phyloP scores from a whole-genome alignment of 2,329 filamentous ascomycete species.

The Fusarium domesticum region DNA sequence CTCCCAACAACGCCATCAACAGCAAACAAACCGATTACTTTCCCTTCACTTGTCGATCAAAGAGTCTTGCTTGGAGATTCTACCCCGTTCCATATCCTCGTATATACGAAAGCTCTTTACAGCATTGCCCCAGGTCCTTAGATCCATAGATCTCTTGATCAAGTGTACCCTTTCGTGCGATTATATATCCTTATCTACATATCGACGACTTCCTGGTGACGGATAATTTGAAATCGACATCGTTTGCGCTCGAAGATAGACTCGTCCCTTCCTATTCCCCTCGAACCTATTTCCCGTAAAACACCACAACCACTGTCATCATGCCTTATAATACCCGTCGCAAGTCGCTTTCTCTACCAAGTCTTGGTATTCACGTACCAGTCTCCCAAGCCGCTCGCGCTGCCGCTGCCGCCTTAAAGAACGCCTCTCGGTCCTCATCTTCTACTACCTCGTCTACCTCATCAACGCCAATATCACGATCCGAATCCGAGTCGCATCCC shows the following conservation, averaged over 20 bases:
- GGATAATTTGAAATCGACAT: constrained; percentile 18
- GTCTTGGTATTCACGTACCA: constrained; percentile 85
- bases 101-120: constrained; percentile 10
- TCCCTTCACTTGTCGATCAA: constrained; percentile 6
- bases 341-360: constrained; percentile 90
- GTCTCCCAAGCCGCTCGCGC: constrained; percentile 60
- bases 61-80: constrained; percentile 14
- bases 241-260: constrained; percentile 14
- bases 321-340: constrained; percentile 98
- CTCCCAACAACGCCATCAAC: constrained; percentile 23
- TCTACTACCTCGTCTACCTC: constrained; percentile 31
- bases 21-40: constrained; percentile 23
- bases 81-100: constrained; percentile 12
- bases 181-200: constrained; percentile 15
- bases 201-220: constrained; percentile 17
- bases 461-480: constrained; percentile 32
- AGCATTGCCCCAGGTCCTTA: constrained; percentile 15
- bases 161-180: constrained; percentile 10
- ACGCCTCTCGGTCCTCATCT: constrained; percentile 32
- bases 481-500: constrained; percentile 39
- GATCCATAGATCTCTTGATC: constrained; percentile 13
- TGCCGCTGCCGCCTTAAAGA: constrained; percentile 46
- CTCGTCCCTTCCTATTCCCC: constrained; percentile 4
- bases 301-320: constrained; percentile 11
- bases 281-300: constrained; percentile 9